Evolutionary conservation across 257 asterid genomes (phyloP).

Genomic region (Catharanthus roseus): DNA sequence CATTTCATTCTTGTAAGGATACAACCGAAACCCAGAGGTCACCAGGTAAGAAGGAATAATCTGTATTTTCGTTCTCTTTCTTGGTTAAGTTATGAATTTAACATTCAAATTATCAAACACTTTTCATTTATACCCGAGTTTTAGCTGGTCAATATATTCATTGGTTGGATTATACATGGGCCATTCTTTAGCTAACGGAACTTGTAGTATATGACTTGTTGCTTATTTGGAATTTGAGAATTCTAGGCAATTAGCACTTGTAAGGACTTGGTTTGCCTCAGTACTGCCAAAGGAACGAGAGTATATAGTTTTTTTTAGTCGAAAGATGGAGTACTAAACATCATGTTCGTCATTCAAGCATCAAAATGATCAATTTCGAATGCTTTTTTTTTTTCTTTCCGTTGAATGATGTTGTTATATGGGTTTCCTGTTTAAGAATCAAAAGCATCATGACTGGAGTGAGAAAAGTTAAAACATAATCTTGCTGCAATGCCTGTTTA

Average conservation of each 20-base stretch:
- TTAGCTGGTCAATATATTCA: background rate
- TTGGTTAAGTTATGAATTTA: background rate
- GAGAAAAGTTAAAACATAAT: background rate
- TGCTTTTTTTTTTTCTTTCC: background rate
- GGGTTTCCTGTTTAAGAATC: background rate
- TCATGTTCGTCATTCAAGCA: background rate
- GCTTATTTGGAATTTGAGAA: background rate
- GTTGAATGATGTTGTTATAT: background rate
- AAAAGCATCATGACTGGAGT: background rate
- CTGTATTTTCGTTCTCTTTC: background rate
- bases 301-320: background rate
- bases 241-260: background rate
- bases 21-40: slow-evolving; percentile 16
- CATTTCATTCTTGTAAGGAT: slow-evolving; percentile 36
- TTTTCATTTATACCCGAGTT: background rate
- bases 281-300: background rate
- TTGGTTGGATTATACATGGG: background rate
- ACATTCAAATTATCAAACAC: background rate
- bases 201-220: background rate
- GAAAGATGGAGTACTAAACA: background rate
- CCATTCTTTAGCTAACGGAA: background rate
- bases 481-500: background rate
- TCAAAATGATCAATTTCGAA: background rate
- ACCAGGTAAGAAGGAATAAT: slow-evolving; percentile 34
- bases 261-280: background rate